Conservation (phyloP, 2,329 filamentous ascomycete species). For the Drechslerella coelobrocha region DNA sequence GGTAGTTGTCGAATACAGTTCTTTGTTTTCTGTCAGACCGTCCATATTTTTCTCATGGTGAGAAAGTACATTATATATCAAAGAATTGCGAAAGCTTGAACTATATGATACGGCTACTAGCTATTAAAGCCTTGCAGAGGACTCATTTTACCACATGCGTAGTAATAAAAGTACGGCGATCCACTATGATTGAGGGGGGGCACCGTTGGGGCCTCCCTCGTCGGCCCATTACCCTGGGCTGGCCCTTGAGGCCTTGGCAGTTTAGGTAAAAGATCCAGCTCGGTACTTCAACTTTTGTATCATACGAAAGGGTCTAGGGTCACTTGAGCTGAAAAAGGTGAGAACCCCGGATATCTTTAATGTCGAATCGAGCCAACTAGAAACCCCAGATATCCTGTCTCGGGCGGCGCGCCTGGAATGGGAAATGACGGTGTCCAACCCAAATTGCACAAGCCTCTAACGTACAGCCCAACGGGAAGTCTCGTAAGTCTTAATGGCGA, state of each 20-base stretch:
- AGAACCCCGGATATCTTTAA: conserved; percentile 12
- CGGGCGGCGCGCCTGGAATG: conserved; percentile 16
- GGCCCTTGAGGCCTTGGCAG: conserved; percentile 43
- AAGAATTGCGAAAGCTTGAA: conserved; percentile 50
- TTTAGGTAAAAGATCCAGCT: conserved; percentile 29
- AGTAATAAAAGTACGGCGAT: conserved; percentile 49
- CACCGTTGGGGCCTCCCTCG: conserved; percentile 36
- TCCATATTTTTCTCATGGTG: conserved; percentile 40
- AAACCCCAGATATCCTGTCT: conserved; percentile 15
- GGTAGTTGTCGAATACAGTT: conserved; percentile 46
- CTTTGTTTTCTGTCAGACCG: conserved; percentile 28
- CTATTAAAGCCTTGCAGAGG: conserved; percentile 27
- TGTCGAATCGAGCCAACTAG: conserved; percentile 28
- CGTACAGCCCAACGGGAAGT: conserved; percentile 41
- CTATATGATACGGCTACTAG: conserved; percentile 45
- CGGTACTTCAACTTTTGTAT: conserved; percentile 19
- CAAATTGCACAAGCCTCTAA: conserved; percentile 20
- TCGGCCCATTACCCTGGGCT: conserved; percentile 48
- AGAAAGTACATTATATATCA: conserved; percentile 43
- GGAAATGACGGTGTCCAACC: conserved; percentile 34
- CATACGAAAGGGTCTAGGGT: conserved; percentile 17
- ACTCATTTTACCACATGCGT: conserved; percentile 37
- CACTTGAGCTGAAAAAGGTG: conserved; percentile 14
- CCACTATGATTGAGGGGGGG: conserved; percentile 36
- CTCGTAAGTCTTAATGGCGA: conserved; percentile 40